Evolutionary conservation across 768 basidiomycete species (phyloP).

Genomic region (Mycena olivaceomarginata): DNA sequence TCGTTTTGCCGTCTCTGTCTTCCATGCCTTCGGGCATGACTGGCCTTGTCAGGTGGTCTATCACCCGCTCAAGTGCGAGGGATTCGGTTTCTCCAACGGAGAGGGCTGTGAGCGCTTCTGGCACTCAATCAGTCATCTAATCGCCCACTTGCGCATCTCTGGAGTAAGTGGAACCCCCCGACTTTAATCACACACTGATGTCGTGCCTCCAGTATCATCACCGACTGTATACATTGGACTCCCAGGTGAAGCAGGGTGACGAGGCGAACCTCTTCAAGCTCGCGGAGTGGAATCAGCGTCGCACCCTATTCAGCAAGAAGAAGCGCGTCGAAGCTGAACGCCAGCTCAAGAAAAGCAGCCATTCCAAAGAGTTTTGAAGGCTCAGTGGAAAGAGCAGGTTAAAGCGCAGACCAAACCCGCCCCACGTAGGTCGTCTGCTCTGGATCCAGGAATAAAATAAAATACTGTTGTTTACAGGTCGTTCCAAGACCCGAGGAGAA

Average conservation of each 20-base stretch:
- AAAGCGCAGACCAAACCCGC: slow-evolving; percentile 24
- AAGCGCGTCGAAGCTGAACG: slow-evolving; percentile 32
- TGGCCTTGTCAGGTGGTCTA: slow-evolving; percentile 61
- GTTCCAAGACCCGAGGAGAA: background rate
- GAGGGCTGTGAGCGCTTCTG: slow-evolving; percentile 59
- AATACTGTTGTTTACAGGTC: background rate
- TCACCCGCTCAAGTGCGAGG: slow-evolving; percentile 57
- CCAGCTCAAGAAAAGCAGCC: background rate
- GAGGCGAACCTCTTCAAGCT: slow-evolving; percentile 35
- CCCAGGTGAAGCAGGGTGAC: slow-evolving; percentile 47
- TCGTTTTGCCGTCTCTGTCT: slow-evolving; percentile 55
- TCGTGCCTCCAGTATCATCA: slow-evolving; percentile 45
- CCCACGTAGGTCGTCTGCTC: background rate
- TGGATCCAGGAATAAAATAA: background rate
- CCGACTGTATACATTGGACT: slow-evolving; percentile 50
- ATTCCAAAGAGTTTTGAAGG: background rate
- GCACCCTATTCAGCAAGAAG: background rate
- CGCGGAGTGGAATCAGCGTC: slow-evolving; percentile 34
- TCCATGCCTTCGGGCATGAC: slow-evolving; percentile 64
- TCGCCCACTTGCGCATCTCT: slow-evolving; percentile 52
- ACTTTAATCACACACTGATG: background rate
- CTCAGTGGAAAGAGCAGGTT: slow-evolving; percentile 17
- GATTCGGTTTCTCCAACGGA: slow-evolving; percentile 53
- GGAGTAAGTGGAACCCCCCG: slow-evolving; percentile 46
- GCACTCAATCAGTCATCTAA: slow-evolving; percentile 49